Evolutionary conservation across 164 flowering plant genomes (phyloP).

Genomic region (Magnolia sinica): DNA sequence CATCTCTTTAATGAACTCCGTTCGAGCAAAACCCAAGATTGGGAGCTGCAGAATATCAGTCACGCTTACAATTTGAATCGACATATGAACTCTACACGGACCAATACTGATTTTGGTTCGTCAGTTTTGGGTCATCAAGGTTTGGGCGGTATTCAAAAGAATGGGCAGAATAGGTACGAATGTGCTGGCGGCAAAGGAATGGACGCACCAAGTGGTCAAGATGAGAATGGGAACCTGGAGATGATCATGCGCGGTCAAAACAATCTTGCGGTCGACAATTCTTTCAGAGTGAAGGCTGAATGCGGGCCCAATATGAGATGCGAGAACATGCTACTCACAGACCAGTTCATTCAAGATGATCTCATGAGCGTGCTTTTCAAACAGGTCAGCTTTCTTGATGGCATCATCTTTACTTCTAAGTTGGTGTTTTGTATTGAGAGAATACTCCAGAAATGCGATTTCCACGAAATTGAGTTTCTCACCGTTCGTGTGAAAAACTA

Average conservation of each 20-base stretch:
- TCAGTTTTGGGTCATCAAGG: conserved; percentile 42
- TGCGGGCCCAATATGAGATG: conserved; percentile 29
- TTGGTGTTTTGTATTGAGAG: background rate
- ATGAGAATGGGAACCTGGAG: conserved; percentile 26
- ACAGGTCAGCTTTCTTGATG: conserved; percentile 44
- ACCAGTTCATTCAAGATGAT: conserved; percentile 69
- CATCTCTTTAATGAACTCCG: conserved; percentile 50
- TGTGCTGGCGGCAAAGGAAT: conserved; percentile 17
- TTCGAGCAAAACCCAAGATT: conserved; percentile 25
- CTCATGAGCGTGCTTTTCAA: conserved; percentile 68
- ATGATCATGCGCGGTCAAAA: conserved; percentile 27
- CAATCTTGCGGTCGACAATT: conserved; percentile 23
- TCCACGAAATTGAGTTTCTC: background rate
- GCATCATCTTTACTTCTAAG: background rate
- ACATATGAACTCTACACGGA: conserved; percentile 25
- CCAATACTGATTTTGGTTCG: conserved; percentile 24
- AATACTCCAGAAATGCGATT: background rate
- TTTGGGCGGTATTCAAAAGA: conserved; percentile 32
- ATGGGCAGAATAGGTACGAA: conserved; percentile 24
- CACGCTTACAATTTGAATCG: conserved; percentile 35
- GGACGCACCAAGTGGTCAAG: conserved; percentile 24
- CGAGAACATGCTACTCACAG: conserved; percentile 25
- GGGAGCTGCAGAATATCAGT: conserved; percentile 45
- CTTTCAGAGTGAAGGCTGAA: conserved; percentile 53
- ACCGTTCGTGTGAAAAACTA: background rate